Conservation (phyloP, 169 alveolate genomes). For the Cryptosporidium andersoni region DNA sequence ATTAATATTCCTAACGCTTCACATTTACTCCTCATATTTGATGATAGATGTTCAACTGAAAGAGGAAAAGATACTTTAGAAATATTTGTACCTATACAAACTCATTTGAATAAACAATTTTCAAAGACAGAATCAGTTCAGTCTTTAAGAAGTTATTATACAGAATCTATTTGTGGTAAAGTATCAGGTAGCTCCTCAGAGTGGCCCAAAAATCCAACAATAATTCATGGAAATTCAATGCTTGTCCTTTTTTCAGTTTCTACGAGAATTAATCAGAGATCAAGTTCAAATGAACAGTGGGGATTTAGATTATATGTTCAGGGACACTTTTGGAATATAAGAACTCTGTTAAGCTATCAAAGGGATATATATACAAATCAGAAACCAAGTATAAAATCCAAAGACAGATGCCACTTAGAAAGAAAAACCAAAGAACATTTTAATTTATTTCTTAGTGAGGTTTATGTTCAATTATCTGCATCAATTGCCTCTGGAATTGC, state of each 20-base stretch:
- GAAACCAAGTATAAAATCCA: background rate
- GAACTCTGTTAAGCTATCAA: background rate
- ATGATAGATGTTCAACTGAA: slow-evolving; percentile 34
- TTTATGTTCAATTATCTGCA: slow-evolving; percentile 1
- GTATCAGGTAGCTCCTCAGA: slow-evolving; percentile 5
- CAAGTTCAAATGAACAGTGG: background rate
- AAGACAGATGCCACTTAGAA: background rate
- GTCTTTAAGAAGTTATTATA: slow-evolving; percentile 5
- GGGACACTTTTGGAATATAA: slow-evolving; percentile 12
- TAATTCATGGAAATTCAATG: slow-evolving; percentile 25
- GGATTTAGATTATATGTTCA: slow-evolving; percentile 34
- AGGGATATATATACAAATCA: background rate
- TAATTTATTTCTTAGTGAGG: slow-evolving; percentile 1
- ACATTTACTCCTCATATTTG: slow-evolving; percentile 43
- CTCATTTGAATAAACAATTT: background rate
- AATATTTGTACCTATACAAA: background rate
- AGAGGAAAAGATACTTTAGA: slow-evolving; percentile 34
- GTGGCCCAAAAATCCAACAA: slow-evolving; percentile 37
- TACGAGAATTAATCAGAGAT: background rate
- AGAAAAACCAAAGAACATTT: background rate
- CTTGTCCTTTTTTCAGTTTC: slow-evolving; percentile 22
- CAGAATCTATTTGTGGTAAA: slow-evolving; percentile 40
- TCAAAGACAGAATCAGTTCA: background rate
- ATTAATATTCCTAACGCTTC: slow-evolving; percentile 58
- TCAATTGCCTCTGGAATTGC: slow-evolving; percentile 52